These are phyloP conservation scores for Thalassiosira allenii DNA, from an alignment of 352 stramenopile species.

Conservation along the genomic window DNA sequence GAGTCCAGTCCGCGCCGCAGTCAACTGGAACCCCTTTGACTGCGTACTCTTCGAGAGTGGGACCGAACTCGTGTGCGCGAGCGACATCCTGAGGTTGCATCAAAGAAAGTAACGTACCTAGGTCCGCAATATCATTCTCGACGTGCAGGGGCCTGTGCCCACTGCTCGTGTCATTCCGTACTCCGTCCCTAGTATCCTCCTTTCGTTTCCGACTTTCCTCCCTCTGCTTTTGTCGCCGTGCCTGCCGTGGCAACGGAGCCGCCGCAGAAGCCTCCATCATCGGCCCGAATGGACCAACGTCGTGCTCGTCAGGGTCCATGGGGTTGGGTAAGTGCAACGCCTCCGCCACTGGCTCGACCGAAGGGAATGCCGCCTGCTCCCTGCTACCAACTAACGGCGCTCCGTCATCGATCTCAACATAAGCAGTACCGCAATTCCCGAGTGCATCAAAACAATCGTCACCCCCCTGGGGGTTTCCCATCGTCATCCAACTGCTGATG, in stretches of 20 bases:
- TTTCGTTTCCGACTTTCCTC: slow-evolving; percentile 2
- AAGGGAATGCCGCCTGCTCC: not conserved
- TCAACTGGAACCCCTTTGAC: slow-evolving; percentile 11
- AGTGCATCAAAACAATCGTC: no score
- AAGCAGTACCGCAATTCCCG: no score
- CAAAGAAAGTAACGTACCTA: slow-evolving; percentile 22
- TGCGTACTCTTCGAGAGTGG: slow-evolving; percentile 17
- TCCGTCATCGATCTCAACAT: no score
- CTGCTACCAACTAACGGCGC: not conserved
- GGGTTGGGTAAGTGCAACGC: no score
- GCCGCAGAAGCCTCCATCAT: no score
- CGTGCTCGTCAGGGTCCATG: slow-evolving; percentile 2
- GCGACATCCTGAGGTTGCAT: slow-evolving; percentile 6
- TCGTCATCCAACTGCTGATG: not conserved
- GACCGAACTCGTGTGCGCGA: not conserved
- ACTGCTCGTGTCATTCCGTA: not conserved
- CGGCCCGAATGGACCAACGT: no score
- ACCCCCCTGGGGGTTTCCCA: not conserved
- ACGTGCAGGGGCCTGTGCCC: slow-evolving; percentile 1
- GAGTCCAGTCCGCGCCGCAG: slow-evolving; percentile 18
- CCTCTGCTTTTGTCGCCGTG: not conserved
- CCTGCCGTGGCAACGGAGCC: not conserved
- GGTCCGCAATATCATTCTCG: slow-evolving; percentile 20
- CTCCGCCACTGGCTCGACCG: no score
- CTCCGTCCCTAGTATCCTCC: not conserved